Evolutionary conservation across 805 yeast species (phyloP).

Genomic region (Jamesozyma jinghongensis): DNA sequence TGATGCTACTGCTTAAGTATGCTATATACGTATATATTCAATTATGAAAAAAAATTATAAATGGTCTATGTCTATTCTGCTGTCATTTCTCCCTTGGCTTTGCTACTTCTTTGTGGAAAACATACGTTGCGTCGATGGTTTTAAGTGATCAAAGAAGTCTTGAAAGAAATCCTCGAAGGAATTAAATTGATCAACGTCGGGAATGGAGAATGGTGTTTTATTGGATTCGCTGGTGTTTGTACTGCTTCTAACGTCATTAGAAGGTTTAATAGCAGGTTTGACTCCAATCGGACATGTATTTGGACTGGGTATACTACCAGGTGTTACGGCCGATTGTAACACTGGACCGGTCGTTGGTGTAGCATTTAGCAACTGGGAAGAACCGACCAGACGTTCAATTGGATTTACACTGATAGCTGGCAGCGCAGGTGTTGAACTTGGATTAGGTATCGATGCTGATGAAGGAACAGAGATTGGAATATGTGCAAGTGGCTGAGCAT

Average conservation of each 20-base stretch:
- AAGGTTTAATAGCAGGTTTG: neutral
- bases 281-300: neutral
- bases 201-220: slow-evolving; percentile 17
- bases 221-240: neutral
- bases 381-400: neutral
- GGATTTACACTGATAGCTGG: neutral
- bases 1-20: slow-evolving; percentile 4
- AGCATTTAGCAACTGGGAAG: no score
- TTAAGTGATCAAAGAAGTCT: slow-evolving; percentile 34
- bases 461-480: neutral
- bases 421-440: neutral
- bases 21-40: neutral
- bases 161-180: slow-evolving; percentile 51
- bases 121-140: slow-evolving; percentile 28
- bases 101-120: slow-evolving; percentile 11
- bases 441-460: neutral
- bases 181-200: slow-evolving; percentile 41
- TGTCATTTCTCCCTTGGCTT: neutral
- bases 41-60: neutral
- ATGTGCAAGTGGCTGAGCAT: slow-evolving; percentile 3
- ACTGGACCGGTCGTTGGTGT: no score
- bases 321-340: no score
- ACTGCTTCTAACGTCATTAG: neutral
- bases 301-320: no score
- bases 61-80: neutral